Evolutionary conservation across 257 asterid species (phyloP), one percentile per base, ranked within the genome.

Genomic region (Fraxinus excelsior): DNA sequence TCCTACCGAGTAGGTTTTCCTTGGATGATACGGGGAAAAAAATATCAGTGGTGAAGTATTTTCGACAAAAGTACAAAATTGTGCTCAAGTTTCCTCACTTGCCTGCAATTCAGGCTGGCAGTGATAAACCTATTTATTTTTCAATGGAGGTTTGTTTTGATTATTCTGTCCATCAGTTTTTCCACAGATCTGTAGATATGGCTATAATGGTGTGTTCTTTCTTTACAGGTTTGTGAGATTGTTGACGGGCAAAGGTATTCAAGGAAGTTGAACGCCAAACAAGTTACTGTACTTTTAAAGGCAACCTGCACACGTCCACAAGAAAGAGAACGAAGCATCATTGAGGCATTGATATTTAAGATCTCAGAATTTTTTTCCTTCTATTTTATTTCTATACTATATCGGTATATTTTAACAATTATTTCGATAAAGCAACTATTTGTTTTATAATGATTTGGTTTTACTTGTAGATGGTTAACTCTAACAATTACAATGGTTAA

Each of bases 291-390:
- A 4, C 53, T 94, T 73, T 65, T 92, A 14, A 86, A 1, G 72
- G 98, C 97, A 2, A 88, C 94, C 0, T 92, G 97, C 80, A 90
- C 90, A 72, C 91, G 98, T 8, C 97, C 98, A 8, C 0, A 0
- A 0, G 74, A 42, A 0, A 76, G 97, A 64, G 91, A 92, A 77
- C 1, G 0, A 0, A 80, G 78, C 74, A 91, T 94, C 5, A 16
- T 0, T 0, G 0, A 84, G 67, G 98, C 73, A 86, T 70, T 84
- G 16, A 26, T 21, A 3, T 64, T 0, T 32, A 62, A 21, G n/a
- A 38, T 72, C 70, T 7, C n/a, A 21, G 8, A 3, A 14, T 14
- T 46, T 14, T 46, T 14, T 13, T n/a, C n/a, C 19, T 46, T 46
- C 28, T 7, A n/a, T 23, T 73, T 44, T 29, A 72, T 56, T 72